Conservation (phyloP, 805 yeast genomes). For the Pichia manshurica region DNA sequence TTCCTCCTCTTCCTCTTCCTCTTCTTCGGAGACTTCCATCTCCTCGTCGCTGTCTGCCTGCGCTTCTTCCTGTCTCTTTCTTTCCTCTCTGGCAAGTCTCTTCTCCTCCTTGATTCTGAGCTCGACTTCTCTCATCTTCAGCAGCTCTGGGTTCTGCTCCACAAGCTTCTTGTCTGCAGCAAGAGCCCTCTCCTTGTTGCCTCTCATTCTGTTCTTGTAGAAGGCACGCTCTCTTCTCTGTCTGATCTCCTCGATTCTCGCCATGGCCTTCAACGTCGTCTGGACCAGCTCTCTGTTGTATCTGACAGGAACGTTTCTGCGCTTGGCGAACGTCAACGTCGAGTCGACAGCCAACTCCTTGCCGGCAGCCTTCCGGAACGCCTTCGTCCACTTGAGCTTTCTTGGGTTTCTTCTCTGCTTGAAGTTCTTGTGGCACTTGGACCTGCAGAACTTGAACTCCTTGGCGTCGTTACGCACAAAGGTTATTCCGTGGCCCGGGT, state of each 20-base stretch:
- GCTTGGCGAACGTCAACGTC: slow-evolving; percentile 90
- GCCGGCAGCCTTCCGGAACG: slow-evolving; percentile 98
- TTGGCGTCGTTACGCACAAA: slow-evolving; percentile 98
- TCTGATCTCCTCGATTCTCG: slow-evolving; percentile 93
- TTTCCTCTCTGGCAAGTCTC: slow-evolving; percentile 47
- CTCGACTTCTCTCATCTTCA: slow-evolving; percentile 92
- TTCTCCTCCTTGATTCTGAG: slow-evolving; percentile 69
- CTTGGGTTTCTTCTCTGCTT: slow-evolving; percentile 98
- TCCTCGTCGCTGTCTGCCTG: slow-evolving; percentile 43
- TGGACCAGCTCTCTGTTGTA: slow-evolving; percentile 95
- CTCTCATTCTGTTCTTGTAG: slow-evolving; percentile 99
- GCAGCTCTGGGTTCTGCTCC: slow-evolving; percentile 79
- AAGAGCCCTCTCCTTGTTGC: slow-evolving; percentile 83
- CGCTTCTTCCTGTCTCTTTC: slow-evolving; percentile 38
- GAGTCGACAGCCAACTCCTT: slow-evolving; percentile 97
- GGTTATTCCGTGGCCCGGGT: slow-evolving; percentile 93
- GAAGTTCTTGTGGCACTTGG: slow-evolving; percentile 96
- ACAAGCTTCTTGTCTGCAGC: slow-evolving; percentile 85
- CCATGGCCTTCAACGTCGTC: slow-evolving; percentile 91
- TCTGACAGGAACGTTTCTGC: slow-evolving; percentile 97
- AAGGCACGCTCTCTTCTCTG: slow-evolving; percentile 95
- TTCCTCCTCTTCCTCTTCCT: slow-evolving; percentile 39
- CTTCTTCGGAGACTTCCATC: slow-evolving; percentile 40
- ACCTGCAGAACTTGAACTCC: slow-evolving; percentile 94
- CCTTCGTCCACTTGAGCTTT: slow-evolving; percentile 97